phyloP scores from a whole-genome alignment of 2,329 filamentous ascomycete genomes.

The Verticillium dahliae region DNA sequence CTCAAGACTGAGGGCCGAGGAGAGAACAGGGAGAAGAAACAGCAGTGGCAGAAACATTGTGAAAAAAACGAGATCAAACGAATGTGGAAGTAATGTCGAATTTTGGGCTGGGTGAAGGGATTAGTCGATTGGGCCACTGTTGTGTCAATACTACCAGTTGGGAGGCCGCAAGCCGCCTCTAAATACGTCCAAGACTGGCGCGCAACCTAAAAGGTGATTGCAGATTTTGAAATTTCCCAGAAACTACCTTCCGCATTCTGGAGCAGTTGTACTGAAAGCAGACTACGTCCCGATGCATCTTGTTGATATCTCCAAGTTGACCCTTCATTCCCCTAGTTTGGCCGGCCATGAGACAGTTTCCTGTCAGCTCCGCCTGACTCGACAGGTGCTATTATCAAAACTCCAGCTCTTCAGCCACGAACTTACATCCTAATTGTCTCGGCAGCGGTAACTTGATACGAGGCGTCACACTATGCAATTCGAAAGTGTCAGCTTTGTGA shows the following conservation, averaged over 20 bases:
- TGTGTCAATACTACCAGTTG: not conserved
- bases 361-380: not conserved
- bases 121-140: not conserved
- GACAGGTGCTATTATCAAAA: not conserved
- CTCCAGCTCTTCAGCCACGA: not conserved
- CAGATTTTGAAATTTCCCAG: not conserved
- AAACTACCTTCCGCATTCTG: not conserved
- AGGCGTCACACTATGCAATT: not conserved
- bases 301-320: not conserved
- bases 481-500: not conserved
- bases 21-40: not conserved
- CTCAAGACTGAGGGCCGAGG: not conserved
- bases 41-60: not conserved
- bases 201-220: not conserved
- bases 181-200: not conserved
- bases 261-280: not conserved
- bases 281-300: not conserved
- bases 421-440: not conserved
- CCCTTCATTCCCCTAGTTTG: not conserved
- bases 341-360: not conserved
- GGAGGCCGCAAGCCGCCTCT: not conserved
- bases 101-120: not conserved
- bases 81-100: not conserved
- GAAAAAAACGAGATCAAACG: not conserved
- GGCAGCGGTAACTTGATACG: not conserved